Percentiles rank a stretch among this genome's conserved stretches.
Evolutionary conservation across 495 filamentous ascomycete species (phyloP).

Genomic region (Trichoderma erinaceum): DNA sequence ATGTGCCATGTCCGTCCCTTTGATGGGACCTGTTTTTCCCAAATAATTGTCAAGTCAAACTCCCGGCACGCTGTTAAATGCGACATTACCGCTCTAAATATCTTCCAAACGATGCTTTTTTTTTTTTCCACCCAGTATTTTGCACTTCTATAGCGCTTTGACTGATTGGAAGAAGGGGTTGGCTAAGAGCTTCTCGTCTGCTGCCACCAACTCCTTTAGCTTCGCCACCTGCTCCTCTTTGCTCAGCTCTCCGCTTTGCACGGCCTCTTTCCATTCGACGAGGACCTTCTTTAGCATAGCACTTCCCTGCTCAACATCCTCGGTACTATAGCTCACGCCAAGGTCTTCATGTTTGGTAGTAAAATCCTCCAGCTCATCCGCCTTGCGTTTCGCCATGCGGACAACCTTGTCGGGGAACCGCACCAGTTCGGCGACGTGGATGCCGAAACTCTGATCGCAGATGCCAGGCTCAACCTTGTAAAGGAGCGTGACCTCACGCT

Average conservation of each 20-base stretch:
- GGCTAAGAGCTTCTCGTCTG: conserved; percentile 60
- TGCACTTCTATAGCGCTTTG: conserved; percentile 56
- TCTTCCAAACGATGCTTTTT: background rate
- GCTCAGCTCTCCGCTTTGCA: conserved; percentile 57
- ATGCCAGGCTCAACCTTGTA: conserved; percentile 95
- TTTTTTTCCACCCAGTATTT: background rate
- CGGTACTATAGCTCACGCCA: conserved; percentile 58
- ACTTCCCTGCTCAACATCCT: conserved; percentile 90
- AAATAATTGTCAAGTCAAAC: conserved; percentile 5
- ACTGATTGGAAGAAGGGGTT: conserved; percentile 92
- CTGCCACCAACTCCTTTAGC: conserved; percentile 72
- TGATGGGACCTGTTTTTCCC: background rate
- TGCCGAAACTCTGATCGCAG: conserved; percentile 95
- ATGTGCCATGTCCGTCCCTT: background rate
- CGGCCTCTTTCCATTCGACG: conserved; percentile 80
- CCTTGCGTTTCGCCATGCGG: conserved; percentile 96
- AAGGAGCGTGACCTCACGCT: conserved; percentile 85
- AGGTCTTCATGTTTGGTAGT: conserved; percentile 62
- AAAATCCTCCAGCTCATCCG: conserved; percentile 96
- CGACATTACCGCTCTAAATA: background rate
- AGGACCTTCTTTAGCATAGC: conserved; percentile 78
- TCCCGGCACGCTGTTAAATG: conserved; percentile 3
- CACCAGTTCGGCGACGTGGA: conserved; percentile 96
- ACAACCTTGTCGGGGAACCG: conserved; percentile 97
- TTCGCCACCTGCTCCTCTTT: conserved; percentile 70